Conservation (phyloP, 2,329 filamentous ascomycete genomes). For the Aspergillus niger region DNA sequence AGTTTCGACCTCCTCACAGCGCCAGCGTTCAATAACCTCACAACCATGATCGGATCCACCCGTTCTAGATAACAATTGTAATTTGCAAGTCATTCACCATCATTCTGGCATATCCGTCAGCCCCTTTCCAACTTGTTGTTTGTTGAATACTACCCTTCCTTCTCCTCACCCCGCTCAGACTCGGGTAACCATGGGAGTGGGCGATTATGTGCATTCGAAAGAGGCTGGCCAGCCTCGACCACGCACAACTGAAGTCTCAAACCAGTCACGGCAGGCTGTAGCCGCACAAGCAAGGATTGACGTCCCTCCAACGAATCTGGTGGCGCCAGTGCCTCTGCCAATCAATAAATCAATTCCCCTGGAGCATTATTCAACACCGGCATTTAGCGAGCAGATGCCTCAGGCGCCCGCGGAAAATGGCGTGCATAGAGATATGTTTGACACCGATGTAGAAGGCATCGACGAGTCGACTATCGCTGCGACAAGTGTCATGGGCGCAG, state of each 20-base stretch:
- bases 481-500: conserved; percentile 41
- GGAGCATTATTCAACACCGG: conserved; percentile 21
- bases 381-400: conserved; percentile 18
- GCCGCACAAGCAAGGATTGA: conserved; percentile 40
- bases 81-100: neutral
- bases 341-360: conserved; percentile 21
- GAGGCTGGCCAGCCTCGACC: conserved; percentile 35
- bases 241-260: conserved; percentile 23
- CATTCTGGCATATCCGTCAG: neutral
- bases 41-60: conserved; percentile 6
- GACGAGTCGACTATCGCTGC: conserved; percentile 47
- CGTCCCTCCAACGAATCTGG: conserved; percentile 32
- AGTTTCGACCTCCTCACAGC: conserved; percentile 3
- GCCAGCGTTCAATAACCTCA: neutral
- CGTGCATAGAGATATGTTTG: conserved; percentile 39
- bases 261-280: conserved; percentile 34
- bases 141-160: neutral
- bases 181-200: conserved; percentile 40
- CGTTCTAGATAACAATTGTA: neutral
- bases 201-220: conserved; percentile 46
- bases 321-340: conserved; percentile 20
- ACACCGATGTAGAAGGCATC: conserved; percentile 47
- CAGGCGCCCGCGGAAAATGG: conserved; percentile 20
- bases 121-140: neutral
- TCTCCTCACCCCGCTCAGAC: conserved; percentile 3